These are phyloP conservation scores for Cladosporium phlei DNA, from an alignment of 2,329 filamentous ascomycete species.

Conservation along the genomic window DNA sequence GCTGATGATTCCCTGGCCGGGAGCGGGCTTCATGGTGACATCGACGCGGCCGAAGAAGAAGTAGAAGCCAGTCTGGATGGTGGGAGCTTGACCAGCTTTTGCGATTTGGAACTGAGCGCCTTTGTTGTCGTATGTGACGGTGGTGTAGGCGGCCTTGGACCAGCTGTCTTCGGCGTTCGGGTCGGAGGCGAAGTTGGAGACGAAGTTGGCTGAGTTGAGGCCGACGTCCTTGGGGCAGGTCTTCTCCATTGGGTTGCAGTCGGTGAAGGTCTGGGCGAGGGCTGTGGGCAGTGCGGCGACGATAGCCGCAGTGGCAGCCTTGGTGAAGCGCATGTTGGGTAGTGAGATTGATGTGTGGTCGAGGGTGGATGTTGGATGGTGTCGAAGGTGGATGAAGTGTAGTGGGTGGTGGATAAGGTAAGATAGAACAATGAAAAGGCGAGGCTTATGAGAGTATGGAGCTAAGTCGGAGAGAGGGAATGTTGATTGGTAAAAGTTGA, in stretches of 20 bases:
- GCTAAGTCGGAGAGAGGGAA: background rate
- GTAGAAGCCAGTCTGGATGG: constrained; percentile 73
- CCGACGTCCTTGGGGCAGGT: constrained; percentile 69
- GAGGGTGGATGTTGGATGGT: background rate
- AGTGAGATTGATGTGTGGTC: constrained; percentile 1
- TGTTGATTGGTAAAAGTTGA: background rate
- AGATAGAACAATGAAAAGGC: no score
- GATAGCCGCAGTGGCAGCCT: constrained; percentile 32
- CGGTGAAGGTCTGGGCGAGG: constrained; percentile 68
- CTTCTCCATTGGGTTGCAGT: constrained; percentile 70
- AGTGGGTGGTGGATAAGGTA: background rate
- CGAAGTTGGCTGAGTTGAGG: constrained; percentile 54
- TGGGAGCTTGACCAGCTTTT: constrained; percentile 69
- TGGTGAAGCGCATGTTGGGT: constrained; percentile 30
- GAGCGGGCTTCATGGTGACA: constrained; percentile 44
- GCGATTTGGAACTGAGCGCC: constrained; percentile 69
- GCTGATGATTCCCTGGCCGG: constrained; percentile 66
- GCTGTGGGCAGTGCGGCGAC: constrained; percentile 43
- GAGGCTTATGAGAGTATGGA: background rate
- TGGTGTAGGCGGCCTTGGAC: constrained; percentile 59
- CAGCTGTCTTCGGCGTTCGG: constrained; percentile 58
- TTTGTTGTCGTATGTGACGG: constrained; percentile 56
- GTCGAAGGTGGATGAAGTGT: background rate
- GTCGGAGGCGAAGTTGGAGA: constrained; percentile 49
- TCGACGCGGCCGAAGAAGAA: constrained; percentile 61